Percentiles rank a stretch among this genome's conserved stretches.
Evolutionary conservation across 2,329 filamentous ascomycete species (phyloP).

Genomic region (Aspergillus novofumigatus): DNA sequence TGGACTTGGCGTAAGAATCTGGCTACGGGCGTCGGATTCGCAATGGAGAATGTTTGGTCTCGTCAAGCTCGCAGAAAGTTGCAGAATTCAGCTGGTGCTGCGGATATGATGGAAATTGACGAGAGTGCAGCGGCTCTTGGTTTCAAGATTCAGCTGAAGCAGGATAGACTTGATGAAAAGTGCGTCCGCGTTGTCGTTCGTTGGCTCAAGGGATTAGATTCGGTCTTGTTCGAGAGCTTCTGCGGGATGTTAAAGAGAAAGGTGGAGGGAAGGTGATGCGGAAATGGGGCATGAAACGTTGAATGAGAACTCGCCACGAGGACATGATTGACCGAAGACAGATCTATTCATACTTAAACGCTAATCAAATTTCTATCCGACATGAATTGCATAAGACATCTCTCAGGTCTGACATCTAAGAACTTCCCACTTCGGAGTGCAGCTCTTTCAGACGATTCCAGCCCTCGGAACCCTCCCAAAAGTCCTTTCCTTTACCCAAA

Average conservation of each 20-base stretch:
- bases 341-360: neutral
- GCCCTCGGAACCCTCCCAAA: slow-evolving; percentile 67
- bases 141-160: slow-evolving; percentile 53
- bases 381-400: neutral
- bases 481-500: slow-evolving; percentile 73
- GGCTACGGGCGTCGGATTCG: slow-evolving; percentile 58
- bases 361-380: neutral
- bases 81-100: slow-evolving; percentile 22
- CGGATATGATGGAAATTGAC: slow-evolving; percentile 30
- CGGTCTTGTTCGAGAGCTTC: slow-evolving; percentile 79
- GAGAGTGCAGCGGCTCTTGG: slow-evolving; percentile 49
- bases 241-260: slow-evolving; percentile 69
- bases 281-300: neutral
- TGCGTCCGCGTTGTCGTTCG: slow-evolving; percentile 53
- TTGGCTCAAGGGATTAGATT: slow-evolving; percentile 73
- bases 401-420: neutral
- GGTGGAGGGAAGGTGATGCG: slow-evolving; percentile 22
- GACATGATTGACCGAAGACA: neutral
- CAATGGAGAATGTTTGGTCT: slow-evolving; percentile 70
- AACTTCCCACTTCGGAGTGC: slow-evolving; percentile 31
- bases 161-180: slow-evolving; percentile 28
- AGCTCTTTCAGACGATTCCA: slow-evolving; percentile 38
- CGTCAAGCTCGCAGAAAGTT: slow-evolving; percentile 64
- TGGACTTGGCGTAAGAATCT: slow-evolving; percentile 61
- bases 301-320: neutral